Evolutionary conservation across 139 green algal genomes (phyloP), one percentile per base, ranked within the genome.

Genomic region (Bryopsis sp.): DNA sequence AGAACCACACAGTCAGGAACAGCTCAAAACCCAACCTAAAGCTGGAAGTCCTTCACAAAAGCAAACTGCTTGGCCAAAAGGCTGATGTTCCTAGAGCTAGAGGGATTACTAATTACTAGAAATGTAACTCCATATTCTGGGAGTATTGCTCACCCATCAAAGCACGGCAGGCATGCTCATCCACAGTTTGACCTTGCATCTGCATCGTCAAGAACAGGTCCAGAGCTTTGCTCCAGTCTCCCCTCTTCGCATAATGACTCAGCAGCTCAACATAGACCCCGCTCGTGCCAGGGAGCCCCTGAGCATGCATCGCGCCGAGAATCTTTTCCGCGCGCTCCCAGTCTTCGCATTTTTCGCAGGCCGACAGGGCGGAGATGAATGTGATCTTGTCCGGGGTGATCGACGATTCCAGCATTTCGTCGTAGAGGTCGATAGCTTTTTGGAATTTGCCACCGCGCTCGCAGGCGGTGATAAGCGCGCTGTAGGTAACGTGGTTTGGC

Each of bases 361-460:
- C 58, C 7, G 6, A 32, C 58, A 65, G 24, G 8, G 58, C 58
- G 15, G 58, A 31, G 7, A 65, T 39, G 32, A 31, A 65, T 22
- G 58, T 65, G 32, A 65, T 33, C 5, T 26, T 39, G 43, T 65
- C 58, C 4, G 58, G 58, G 11, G 31, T 33, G 31, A 65, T 65
- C 3, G 19, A 8, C 26, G 58, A 31, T 5, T 65, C 29, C 31
- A 39, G 39, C 58, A 65, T 65, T 26, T 65, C 58, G 8, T 65
- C 58, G 29, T 47, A 65, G 4, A 46, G 29, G 7, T 65, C 28
- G 19, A 87, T 48, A 35, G 84, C 86, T 60, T 83, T 86, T 64
- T 89, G 78, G 85, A 86, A 95, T 70, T 92, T 82, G 0, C 85
- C 86, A 5, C 77, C 75, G 76, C 81, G 77, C 73, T 71, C 70